phyloP scores from a whole-genome alignment of 345 rosid genomes.

The Zanthoxylum bungeanum region DNA sequence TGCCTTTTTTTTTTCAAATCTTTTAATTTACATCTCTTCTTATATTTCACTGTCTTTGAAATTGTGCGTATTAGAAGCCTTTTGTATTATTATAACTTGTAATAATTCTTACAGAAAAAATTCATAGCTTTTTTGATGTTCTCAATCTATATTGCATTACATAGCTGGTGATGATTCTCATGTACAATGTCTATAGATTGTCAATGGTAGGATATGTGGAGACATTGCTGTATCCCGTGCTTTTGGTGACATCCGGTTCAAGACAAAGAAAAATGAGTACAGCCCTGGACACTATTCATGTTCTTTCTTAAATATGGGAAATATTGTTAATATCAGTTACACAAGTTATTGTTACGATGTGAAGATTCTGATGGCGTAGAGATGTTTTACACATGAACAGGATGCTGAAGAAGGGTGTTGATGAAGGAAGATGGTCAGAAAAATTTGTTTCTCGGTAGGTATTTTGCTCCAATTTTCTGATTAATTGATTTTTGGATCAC shows the following conservation, averaged over 20 bases:
- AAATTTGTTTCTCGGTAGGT: constrained; percentile 80
- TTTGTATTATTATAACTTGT: too few species aligned
- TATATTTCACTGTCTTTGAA: too few species aligned
- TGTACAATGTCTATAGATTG: constrained; percentile 40
- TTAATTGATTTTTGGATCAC: not conserved
- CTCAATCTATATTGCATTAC: not conserved
- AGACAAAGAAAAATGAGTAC: constrained; percentile 87
- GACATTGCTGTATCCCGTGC: constrained; percentile 96
- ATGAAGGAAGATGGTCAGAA: constrained; percentile 85
- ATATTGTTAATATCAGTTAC: not conserved
- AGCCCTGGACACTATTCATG: constrained; percentile 6
- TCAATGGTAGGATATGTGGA: constrained; percentile 91
- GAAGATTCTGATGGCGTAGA: constrained; percentile 7
- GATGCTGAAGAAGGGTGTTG: constrained; percentile 85
- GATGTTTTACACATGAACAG: constrained; percentile 34
- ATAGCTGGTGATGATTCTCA: constrained; percentile 12
- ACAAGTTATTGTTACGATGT: not conserved
- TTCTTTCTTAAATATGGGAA: not conserved
- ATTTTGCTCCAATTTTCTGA: not conserved
- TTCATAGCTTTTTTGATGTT: not conserved
- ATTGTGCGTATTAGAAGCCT: too few species aligned
- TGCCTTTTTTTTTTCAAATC: not conserved
- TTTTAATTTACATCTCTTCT: not conserved
- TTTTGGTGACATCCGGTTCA: constrained; percentile 86
- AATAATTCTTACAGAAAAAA: too few species aligned